Base-by-base conservation (phyloP, 2,329 filamentous ascomycete species). In the Diplodia sapinea region DNA sequence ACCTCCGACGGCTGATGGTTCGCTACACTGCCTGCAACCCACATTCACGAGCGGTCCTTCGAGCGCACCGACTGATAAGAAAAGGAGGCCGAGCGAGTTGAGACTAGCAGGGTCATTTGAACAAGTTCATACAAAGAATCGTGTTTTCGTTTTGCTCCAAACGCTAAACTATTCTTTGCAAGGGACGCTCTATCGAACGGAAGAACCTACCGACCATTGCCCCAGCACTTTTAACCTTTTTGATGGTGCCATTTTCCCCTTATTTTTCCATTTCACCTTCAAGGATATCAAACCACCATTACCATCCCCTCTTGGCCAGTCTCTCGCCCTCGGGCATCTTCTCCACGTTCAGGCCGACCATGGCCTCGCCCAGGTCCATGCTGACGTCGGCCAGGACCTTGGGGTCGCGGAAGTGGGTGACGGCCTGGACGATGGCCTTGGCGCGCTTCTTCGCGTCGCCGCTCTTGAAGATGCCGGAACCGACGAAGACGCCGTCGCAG, bases 401-500 rank as follows among this genome's bases (percentile, higher is more conserved):
- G 49, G 93, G 83, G 77, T 98, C 93, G 73, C 88, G 89, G 84
- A 86, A 98, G 82, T 98, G 93, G 8, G 94, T 97, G 1, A 93
- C 93, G 31, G 95, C 95, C 78, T 94, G 90, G 65, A 99, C 95
- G 74, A 99, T 98, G 47, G 95, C 95, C 83, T 90, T 92, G 15
- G 95, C 95, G 69, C 95, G 85, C 88, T 94, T 92, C 54, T 90
- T 88, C 26, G 95, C 91, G 80, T 98, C 90, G 20, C 94, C 94
- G 5, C 89, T 92, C 88, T 98, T 98, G 88, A 99, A 99, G 80
- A 98, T 98, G 33, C 95, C 95, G 68, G 89, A 93, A 33, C 95
- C 95, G 43, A 99, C 95, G 77, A 99, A 99, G 43, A 99, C 95
- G 68, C 95, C 95, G 76, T 99, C 95, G 77, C 95, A 98, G 69